Evolutionary conservation across 2,329 filamentous ascomycete genomes (phyloP), one percentile per base, ranked within the genome.

Genomic region (Xylaria digitata): DNA sequence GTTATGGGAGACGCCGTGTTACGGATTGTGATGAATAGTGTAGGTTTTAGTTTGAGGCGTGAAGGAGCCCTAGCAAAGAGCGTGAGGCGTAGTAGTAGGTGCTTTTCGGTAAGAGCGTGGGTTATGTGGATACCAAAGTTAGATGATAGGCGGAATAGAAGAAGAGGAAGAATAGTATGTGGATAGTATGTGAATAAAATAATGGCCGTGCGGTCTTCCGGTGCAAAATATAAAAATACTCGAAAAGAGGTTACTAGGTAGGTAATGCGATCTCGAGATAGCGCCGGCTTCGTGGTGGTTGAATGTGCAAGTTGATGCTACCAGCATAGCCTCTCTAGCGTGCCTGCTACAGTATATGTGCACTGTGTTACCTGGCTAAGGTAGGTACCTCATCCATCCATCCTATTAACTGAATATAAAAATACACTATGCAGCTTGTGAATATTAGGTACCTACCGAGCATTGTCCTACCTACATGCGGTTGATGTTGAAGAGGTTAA

Each of bases 51-150:
- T 26, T 26, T 26, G 26, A 37, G 37, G n/a, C 19, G 15, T 34
- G 42, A 48, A n/a, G 30, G 55, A 40, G 59, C 59, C 54, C 26
- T 40, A 9, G 57, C 21, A 17, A 34, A 42, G 42, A 52, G 8
- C 6, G 23, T 30, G 34, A 43, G 23, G 13, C 32, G 32, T 19
- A 40, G 32, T 19, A 40, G 13, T 40, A 40, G 26, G 26, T 26
- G 5, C 37, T 46, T 46, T 21, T 4, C n/a, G 19, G n/a, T 8
- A 9, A 19, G 23, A 37, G 15, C 26, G 17, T 50, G 30, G 32
- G 43, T 19, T 9, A 21, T n/a, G n/a, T 19, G 3, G 43, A 11
- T 46, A 4, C 6, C 11, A 9, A 4, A 11, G 8, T 21, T 46
- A 19, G 19, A 21, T 46, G 19, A 21, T 9, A 9, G 43, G 43